Base-by-base conservation (phyloP, 208 protist genomes). In the Wallacemonas sp. region DNA sequence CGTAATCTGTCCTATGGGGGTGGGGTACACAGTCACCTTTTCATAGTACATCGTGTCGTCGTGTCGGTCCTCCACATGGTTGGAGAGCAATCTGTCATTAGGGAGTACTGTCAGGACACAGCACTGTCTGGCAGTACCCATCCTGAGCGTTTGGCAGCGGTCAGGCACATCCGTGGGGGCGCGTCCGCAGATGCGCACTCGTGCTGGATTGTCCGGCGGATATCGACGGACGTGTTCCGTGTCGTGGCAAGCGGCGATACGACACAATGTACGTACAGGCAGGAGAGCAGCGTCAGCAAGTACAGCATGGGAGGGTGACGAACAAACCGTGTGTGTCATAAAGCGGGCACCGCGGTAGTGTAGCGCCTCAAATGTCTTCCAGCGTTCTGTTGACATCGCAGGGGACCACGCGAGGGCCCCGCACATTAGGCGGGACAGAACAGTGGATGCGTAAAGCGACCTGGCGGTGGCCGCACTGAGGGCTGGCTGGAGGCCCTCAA, bases 341-440 rank as follows among this genome's bases (percentile, higher is more conserved):
- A 42, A 42, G 15, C 38, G 38, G 38, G 38, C 38, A 42, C 38
- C 38, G 38, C 38, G 38, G 15, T 42, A 42, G 38, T 42, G 38
- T 15, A 42, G 38, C 15, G 38, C 38, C 38, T 42, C 38, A 9
- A 42, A 42, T n/a, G 38, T 15, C 11, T 15, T 15, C 38, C 38
- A 42, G 11, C 38, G 38, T 42, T 42, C 53, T 56, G 36, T 65
- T 56, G 59, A 71, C 53, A 72, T 73, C 60, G 68, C 68, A 44
- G 53, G 68, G 44, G 27, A 73, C 68, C 46, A 64, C 34, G 69
- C 68, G 27, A 84, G 31, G 62, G 38, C 38, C 38, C 38, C 38
- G 15, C 15, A 42, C 38, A 42, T 9, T 15, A 42, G 38, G 15
- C 38, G 38, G 38, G 38, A 42, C 9, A 42, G 38, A 15, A 42